phyloP scores from a whole-genome alignment of 352 stramenopile genomes.

The Bremia lactucae region DNA sequence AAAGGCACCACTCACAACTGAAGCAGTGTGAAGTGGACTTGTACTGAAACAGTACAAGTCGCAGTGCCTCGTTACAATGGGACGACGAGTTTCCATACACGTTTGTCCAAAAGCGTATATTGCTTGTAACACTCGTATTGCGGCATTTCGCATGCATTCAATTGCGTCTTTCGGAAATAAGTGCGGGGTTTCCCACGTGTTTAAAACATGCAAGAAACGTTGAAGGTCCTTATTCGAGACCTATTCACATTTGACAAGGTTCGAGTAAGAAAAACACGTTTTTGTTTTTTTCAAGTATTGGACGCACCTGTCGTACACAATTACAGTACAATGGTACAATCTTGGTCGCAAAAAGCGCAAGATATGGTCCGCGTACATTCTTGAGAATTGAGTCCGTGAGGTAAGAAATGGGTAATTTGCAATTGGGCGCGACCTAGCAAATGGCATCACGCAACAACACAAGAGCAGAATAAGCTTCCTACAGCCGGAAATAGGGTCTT shows the following conservation, averaged over 20 bases:
- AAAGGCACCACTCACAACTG: too few relatives aligned
- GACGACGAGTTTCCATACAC: too few relatives aligned
- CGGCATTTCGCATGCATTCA: slow-evolving; percentile 51
- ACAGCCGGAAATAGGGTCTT: too few relatives aligned
- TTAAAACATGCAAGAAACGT: slow-evolving; percentile 78
- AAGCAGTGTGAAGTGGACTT: too few relatives aligned
- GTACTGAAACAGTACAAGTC: too few relatives aligned
- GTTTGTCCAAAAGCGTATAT: too few relatives aligned
- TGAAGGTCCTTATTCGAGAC: slow-evolving; percentile 72
- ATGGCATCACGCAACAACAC: slow-evolving; percentile 7
- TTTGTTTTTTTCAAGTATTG: too few relatives aligned
- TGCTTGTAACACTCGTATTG: slow-evolving; percentile 49
- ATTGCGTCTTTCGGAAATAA: slow-evolving; percentile 51
- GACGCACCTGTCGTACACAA: slow-evolving; percentile 64
- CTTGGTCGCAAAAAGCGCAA: slow-evolving; percentile 47
- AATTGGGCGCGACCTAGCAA: slow-evolving; percentile 55
- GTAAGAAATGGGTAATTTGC: slow-evolving; percentile 86
- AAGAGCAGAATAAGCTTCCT: slow-evolving; percentile 9
- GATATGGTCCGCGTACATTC: slow-evolving; percentile 73
- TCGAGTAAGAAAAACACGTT: too few relatives aligned
- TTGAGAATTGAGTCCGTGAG: slow-evolving; percentile 86
- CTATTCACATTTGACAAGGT: slow-evolving; percentile 11
- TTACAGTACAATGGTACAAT: slow-evolving; percentile 82
- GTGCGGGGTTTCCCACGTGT: slow-evolving; percentile 66
- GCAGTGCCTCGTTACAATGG: too few relatives aligned